Evolutionary conservation across 352 stramenopile species (phyloP), one percentile per base, ranked within the genome.

Genomic region (Globisporangium ultimum): DNA sequence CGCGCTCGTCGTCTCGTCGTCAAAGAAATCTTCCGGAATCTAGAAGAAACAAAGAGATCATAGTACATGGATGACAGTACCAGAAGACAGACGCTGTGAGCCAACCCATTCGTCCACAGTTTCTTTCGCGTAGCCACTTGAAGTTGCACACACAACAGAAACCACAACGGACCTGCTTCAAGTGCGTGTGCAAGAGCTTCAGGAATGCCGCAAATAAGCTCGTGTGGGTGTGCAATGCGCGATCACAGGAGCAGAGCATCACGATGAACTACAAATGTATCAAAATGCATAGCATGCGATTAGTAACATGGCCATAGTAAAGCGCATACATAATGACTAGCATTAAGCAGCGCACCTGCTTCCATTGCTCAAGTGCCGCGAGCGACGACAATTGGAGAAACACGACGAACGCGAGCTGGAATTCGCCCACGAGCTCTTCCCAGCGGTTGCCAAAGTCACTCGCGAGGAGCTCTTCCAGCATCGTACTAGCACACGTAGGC

Each of bases 351-450:
- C n/a, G 38, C 52, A 90, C 78, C 79, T 93, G 77, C 60, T 96
- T 97, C 95, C 95, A 98, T 67, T 98, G 89, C 68, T 97, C 80
- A 41, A 98, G 72, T 3, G 93, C 95, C 14, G 81, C 69, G 21
- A 98, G 78, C 42, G 93, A 98, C 46, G 93, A 94, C n/a, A 98
- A 62, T 67, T 97, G 83, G 38, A 98, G 62, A 71, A 98, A 98
- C 4, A 98, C 53, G 13, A 97, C 53, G 61, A 97, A 98, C 5
- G 89, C 80, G n/a, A 98, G 66, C 68, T 98, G 92, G 57, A 98
- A 62, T 74, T 98, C 93, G 24, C 89, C 95, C 14, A 98, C 45
- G 32, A 98, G 73, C 42, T 90, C 67, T 54, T 88, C 51, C 86
- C 87, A 97, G 45, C 73, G 61, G 0, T 64, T 67, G 12, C 50